Percentiles rank a stretch among this genome's conserved stretches.
Conservation (phyloP, 768 basidiomycete genomes). For the Paxillus ammoniavirescens region DNA sequence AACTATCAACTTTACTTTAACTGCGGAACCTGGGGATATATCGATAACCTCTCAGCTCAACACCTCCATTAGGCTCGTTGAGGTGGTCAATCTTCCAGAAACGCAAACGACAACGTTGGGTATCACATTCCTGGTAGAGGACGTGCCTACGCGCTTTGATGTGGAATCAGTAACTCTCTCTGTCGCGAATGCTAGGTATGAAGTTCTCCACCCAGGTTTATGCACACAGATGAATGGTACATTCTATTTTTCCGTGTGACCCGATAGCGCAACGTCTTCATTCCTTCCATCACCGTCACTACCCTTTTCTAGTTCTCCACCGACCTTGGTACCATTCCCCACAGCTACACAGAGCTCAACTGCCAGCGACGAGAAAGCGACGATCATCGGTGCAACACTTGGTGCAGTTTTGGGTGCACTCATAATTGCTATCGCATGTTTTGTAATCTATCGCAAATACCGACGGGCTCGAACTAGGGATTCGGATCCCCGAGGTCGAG, state of each 20-base stretch:
- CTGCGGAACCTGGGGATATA: conserved; percentile 36
- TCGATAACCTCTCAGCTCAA: conserved; percentile 38
- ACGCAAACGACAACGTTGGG: conserved; percentile 40
- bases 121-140: conserved; percentile 37
- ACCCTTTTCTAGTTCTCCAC: conserved; percentile 24
- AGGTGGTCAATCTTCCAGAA: conserved; percentile 40
- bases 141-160: conserved; percentile 33
- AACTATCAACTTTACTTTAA: conserved; percentile 50
- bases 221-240: neutral
- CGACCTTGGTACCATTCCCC: conserved; percentile 4
- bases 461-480: neutral
- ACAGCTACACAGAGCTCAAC: conserved; percentile 6
- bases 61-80: conserved; percentile 38
- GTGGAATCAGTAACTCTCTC: conserved; percentile 37
- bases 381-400: conserved; percentile 15
- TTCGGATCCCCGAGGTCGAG: neutral
- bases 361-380: conserved; percentile 4
- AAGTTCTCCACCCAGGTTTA: conserved; percentile 6
- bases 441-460: conserved; percentile 10
- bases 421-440: conserved; percentile 3
- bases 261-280: conserved; percentile 24
- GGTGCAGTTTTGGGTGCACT: conserved; percentile 13
- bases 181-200: conserved; percentile 38
- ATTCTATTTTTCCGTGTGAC: no score
- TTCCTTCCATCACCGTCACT: conserved; percentile 24